Conservation (phyloP, 1,284 basidiomycete species). For the Cryptococcus hybrid region DNA sequence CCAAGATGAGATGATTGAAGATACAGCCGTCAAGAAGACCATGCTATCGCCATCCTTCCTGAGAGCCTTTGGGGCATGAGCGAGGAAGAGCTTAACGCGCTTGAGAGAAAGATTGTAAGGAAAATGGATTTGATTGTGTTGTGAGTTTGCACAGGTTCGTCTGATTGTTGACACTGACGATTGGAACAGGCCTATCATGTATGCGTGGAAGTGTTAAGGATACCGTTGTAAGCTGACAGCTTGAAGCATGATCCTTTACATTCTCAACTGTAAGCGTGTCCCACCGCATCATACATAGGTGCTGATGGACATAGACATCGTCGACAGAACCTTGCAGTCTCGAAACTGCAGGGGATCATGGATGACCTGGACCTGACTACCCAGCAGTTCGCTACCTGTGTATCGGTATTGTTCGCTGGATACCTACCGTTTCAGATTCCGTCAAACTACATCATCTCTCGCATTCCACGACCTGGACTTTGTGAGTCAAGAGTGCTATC, state of each 20-base stretch:
- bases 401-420: conserved; percentile 46
- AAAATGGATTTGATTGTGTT: no score
- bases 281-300: not conserved
- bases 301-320: conserved; percentile 7
- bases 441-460: conserved; percentile 37
- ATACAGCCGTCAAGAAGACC: no score
- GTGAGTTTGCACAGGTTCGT: no score
- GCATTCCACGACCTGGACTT: conserved; percentile 28
- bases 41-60: no score
- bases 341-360: conserved; percentile 30
- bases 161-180: no score
- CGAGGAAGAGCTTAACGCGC: no score
- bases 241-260: conserved; percentile 17
- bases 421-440: conserved; percentile 42
- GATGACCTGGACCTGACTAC: conserved; percentile 30
- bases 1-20: no score
- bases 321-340: conserved; percentile 31
- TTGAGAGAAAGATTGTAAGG: no score
- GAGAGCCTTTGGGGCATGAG: no score
- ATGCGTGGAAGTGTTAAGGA: no score
- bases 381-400: conserved; percentile 36
- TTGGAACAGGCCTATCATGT: no score
- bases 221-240: no score
- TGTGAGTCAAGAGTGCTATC: conserved; percentile 11
- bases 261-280: conserved; percentile 27